Evolutionary conservation across 352 stramenopile species (phyloP).

Genomic region (Pythium brachiatum): DNA sequence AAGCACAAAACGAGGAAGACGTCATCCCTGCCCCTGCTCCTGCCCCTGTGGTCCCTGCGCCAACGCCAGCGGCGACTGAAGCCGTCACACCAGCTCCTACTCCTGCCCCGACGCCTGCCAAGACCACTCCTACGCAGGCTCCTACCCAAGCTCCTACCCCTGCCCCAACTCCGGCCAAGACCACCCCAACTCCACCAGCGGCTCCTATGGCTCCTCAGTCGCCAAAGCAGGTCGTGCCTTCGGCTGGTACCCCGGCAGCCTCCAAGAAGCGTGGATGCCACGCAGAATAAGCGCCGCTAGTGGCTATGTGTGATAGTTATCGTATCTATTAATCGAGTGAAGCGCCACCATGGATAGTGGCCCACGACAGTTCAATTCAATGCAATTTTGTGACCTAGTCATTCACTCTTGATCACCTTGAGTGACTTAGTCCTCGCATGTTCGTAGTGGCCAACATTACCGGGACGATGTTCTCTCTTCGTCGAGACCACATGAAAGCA

Average conservation of each 20-base stretch:
- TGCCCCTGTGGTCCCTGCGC: neutral
- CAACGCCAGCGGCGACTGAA: neutral
- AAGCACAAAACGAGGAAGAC: slow-evolving; percentile 12
- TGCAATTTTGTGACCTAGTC: neutral
- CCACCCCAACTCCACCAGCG: neutral
- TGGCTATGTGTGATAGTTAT: neutral
- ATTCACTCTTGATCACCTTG: neutral
- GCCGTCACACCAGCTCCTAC: neutral
- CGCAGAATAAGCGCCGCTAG: slow-evolving; percentile 14
- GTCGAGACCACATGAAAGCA: too few species aligned
- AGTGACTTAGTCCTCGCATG: too few species aligned
- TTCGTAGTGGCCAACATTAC: too few species aligned
- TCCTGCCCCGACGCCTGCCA: neutral
- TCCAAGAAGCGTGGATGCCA: slow-evolving; percentile 29
- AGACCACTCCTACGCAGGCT: neutral
- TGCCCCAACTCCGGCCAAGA: neutral
- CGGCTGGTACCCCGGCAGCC: neutral
- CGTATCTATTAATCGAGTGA: neutral
- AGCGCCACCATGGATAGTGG: neutral
- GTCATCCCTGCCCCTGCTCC: slow-evolving; percentile 10
- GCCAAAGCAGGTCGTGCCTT: slow-evolving; percentile 13
- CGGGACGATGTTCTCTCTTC: too few species aligned
- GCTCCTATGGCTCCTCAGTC: slow-evolving; percentile 1
- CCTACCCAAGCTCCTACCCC: slow-evolving; percentile 1
- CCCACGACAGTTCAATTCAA: neutral